A percentile compares a stretch with the other conserved stretches of the same genome.
Conservation (phyloP, 768 basidiomycete genomes). For the Mycena filopes region DNA sequence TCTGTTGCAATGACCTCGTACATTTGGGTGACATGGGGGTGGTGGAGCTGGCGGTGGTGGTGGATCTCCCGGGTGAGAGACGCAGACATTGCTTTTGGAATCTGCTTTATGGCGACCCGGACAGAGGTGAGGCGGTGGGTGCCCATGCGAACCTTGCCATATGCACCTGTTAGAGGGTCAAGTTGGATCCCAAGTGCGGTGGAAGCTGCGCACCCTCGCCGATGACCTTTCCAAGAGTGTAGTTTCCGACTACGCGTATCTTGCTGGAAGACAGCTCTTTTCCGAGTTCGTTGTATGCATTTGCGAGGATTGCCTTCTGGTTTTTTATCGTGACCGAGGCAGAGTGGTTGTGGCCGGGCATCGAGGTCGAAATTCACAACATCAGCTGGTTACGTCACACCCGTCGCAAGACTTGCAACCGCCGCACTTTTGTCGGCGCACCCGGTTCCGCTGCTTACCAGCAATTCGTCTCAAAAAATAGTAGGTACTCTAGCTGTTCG, state of each 20-base stretch:
- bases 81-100: conserved; percentile 92
- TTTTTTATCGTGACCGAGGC: conserved; percentile 78
- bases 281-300: conserved; percentile 96
- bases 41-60: conserved; percentile 96
- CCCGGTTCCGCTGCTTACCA: too few species aligned
- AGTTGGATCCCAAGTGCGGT: conserved; percentile 26
- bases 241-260: conserved; percentile 93
- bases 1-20: conserved; percentile 99
- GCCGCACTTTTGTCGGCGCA: too few species aligned
- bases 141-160: conserved; percentile 95
- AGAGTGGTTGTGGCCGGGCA: conserved; percentile 72
- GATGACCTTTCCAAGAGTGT: conserved; percentile 92
- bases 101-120: conserved; percentile 97
- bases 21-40: conserved; percentile 94
- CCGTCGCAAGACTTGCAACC: too few species aligned
- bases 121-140: conserved; percentile 92
- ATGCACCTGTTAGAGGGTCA: conserved; percentile 80
- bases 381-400: too few species aligned
- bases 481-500: too few species aligned
- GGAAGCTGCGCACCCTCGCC: conserved; percentile 80
- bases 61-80: conserved; percentile 97
- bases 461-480: too few species aligned
- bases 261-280: conserved; percentile 94
- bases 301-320: conserved; percentile 89
- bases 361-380: too few species aligned